These are phyloP conservation scores for Pyrenophora tritici-repentis DNA, from an alignment of 2,329 filamentous ascomycete species.

Conservation along the genomic window DNA sequence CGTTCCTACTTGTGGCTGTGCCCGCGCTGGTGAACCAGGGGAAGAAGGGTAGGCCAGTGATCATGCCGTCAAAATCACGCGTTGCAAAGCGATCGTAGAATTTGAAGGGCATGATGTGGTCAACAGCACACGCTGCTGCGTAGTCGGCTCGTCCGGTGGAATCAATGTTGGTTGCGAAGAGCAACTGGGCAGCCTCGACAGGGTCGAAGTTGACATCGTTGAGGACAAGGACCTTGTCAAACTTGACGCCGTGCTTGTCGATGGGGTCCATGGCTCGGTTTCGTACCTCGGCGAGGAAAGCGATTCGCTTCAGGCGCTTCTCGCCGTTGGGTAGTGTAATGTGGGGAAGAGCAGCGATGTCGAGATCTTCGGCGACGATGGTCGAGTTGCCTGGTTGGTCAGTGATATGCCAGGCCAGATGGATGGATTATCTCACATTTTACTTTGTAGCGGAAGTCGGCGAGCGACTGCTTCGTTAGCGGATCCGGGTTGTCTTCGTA, in stretches of 20 bases:
- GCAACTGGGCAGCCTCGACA: slow-evolving; percentile 61
- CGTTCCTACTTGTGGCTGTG: slow-evolving; percentile 59
- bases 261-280: slow-evolving; percentile 72
- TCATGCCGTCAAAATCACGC: slow-evolving; percentile 67
- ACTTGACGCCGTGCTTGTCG: slow-evolving; percentile 59
- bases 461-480: slow-evolving; percentile 60
- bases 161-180: slow-evolving; percentile 67
- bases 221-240: slow-evolving; percentile 63
- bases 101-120: slow-evolving; percentile 69
- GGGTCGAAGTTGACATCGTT: slow-evolving; percentile 72
- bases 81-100: slow-evolving; percentile 78
- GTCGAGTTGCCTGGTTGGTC: slow-evolving; percentile 47
- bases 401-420: slow-evolving; percentile 10
- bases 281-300: slow-evolving; percentile 73
- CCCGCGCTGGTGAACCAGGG: slow-evolving; percentile 67
- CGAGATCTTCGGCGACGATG: slow-evolving; percentile 65
- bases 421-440: slow-evolving; percentile 44
- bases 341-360: slow-evolving; percentile 61
- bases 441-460: slow-evolving; percentile 57
- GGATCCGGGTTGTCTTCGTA: slow-evolving; percentile 73
- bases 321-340: slow-evolving; percentile 67
- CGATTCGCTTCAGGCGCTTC: slow-evolving; percentile 70
- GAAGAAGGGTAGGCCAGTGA: slow-evolving; percentile 67
- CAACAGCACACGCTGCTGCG: slow-evolving; percentile 71
- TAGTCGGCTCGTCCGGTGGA: slow-evolving; percentile 60